phyloP scores from a whole-genome alignment of 2,329 filamentous ascomycete genomes.

The Aspergillus ochraceus region DNA sequence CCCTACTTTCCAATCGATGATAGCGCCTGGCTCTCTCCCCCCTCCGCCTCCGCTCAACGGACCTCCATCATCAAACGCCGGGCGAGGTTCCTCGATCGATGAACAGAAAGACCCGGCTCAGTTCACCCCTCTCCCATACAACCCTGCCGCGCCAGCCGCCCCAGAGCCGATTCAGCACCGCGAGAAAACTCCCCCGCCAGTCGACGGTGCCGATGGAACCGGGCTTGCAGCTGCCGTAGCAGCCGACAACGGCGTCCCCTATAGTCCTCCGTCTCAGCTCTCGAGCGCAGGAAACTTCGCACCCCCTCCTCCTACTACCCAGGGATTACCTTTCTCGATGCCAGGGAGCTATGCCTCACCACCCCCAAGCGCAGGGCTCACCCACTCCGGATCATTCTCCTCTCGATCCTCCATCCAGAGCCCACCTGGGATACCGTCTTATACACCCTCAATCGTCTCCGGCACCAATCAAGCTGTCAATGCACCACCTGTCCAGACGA shows the following conservation, averaged over 20 bases:
- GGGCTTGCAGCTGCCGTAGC: slow-evolving; percentile 45
- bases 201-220: slow-evolving; percentile 52
- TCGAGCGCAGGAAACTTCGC: slow-evolving; percentile 21
- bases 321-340: slow-evolving; percentile 24
- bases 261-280: slow-evolving; percentile 30
- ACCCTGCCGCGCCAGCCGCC: slow-evolving; percentile 64
- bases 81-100: slow-evolving; percentile 17
- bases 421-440: slow-evolving; percentile 29
- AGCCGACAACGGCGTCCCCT: slow-evolving; percentile 38
- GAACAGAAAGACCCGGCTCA: slow-evolving; percentile 22
- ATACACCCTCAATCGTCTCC: slow-evolving; percentile 25
- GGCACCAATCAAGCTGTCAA: slow-evolving; percentile 6
- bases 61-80: slow-evolving; percentile 4
- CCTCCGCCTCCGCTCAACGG: slow-evolving; percentile 26
- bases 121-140: slow-evolving; percentile 61
- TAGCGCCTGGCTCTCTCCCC: slow-evolving; percentile 23
- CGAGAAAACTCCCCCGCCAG: slow-evolving; percentile 66
- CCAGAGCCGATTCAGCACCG: slow-evolving; percentile 64
- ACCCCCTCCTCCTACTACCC: slow-evolving; percentile 22
- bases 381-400: slow-evolving; percentile 26
- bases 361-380: slow-evolving; percentile 36
- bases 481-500: slow-evolving; percentile 14
- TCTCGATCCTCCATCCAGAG: slow-evolving; percentile 24
- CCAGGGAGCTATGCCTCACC: slow-evolving; percentile 34
- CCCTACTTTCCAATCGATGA: slow-evolving; percentile 18